Percentiles rank a stretch among this genome's conserved stretches.
Conservation (phyloP, 441 rosid genomes). For the Corymbia calophylla region DNA sequence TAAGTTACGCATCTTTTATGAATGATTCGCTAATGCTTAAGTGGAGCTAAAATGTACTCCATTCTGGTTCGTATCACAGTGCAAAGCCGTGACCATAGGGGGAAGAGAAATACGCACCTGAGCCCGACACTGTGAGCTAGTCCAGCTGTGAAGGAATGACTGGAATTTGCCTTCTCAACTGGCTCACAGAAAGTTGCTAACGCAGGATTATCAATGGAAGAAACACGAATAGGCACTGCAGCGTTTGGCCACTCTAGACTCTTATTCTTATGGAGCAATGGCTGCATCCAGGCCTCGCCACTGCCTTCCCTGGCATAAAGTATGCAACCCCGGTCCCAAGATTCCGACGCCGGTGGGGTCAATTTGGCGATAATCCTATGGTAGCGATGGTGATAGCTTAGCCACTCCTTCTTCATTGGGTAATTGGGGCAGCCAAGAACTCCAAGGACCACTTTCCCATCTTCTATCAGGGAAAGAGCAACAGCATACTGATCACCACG, state of each 20-base stretch:
- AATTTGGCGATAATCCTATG: constrained; percentile 46
- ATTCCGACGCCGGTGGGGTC: constrained; percentile 34
- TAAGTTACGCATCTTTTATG: background rate
- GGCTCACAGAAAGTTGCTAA: constrained; percentile 73
- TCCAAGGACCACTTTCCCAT: constrained; percentile 60
- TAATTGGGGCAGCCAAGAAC: constrained; percentile 78
- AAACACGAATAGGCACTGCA: constrained; percentile 39
- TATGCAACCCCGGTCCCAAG: constrained; percentile 65
- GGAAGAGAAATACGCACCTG: constrained; percentile 20
- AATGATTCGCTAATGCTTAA: background rate
- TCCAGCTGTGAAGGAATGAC: constrained; percentile 69
- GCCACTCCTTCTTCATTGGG: constrained; percentile 68
- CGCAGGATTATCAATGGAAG: constrained; percentile 51
- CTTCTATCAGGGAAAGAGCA: constrained; percentile 52
- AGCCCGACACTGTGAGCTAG: constrained; percentile 64
- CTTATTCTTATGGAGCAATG: constrained; percentile 28
- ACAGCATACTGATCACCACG: constrained; percentile 73
- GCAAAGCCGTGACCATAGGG: background rate
- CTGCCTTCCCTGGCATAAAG: constrained; percentile 46
- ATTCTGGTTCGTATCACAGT: background rate
- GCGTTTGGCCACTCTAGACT: constrained; percentile 41
- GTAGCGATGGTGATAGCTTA: constrained; percentile 57
- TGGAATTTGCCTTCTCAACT: constrained; percentile 58
- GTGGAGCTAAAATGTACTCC: background rate
- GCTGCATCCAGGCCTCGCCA: constrained; percentile 66